phyloP scores from a whole-genome alignment of 2,329 filamentous ascomycete genomes.

The Fusarium sp. region DNA sequence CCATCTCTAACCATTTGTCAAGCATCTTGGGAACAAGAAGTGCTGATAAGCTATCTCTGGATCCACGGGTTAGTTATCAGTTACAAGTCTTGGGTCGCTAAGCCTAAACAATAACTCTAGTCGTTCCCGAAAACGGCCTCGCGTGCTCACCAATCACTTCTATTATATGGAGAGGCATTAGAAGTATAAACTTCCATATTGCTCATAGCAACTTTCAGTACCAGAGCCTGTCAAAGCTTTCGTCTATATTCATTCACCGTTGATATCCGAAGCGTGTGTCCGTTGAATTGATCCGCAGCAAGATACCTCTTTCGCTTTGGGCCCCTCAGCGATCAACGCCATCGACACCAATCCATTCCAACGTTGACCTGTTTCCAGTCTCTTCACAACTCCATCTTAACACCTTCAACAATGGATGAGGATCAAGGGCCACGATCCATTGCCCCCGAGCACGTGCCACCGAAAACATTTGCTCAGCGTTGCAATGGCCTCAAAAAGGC shows the following conservation, averaged over 20 bases:
- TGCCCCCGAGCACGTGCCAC: conserved; percentile 50
- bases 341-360: background rate
- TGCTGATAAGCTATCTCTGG: conserved; percentile 43
- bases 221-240: background rate
- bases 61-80: conserved; percentile 34
- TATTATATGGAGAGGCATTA: conserved; percentile 4
- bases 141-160: conserved; percentile 12
- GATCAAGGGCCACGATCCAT: conserved; percentile 63
- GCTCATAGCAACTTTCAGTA: conserved; percentile 1
- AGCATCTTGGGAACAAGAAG: conserved; percentile 15
- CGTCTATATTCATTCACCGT: background rate
- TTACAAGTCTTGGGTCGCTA: conserved; percentile 28
- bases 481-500: conserved; percentile 46
- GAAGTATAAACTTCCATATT: conserved; percentile 19
- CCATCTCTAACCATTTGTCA: conserved; percentile 28
- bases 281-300: conserved; percentile 2
- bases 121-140: conserved; percentile 32
- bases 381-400: conserved; percentile 11
- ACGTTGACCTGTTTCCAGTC: background rate
- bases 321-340: conserved; percentile 4
- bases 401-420: conserved; percentile 59
- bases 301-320: conserved; percentile 13
- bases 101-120: conserved; percentile 26
- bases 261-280: background rate
- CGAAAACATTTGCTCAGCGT: conserved; percentile 44